Conservation (phyloP, 208 protist genomes). For the Lotmaria passim region DNA sequence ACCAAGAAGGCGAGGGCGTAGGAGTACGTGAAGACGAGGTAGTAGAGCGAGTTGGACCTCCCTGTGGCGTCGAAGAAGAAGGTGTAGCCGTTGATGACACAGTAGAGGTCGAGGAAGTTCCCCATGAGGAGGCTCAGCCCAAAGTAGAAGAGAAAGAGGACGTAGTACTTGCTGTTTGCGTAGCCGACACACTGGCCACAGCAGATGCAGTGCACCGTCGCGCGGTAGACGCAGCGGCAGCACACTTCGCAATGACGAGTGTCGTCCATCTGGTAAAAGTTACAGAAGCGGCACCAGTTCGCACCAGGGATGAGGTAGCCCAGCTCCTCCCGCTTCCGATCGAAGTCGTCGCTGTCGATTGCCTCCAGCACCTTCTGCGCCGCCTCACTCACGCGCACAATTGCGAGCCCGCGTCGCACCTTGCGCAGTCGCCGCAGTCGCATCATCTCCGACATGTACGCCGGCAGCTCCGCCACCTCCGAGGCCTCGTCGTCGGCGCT, state of each 20-base stretch:
- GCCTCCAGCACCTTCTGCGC: constrained; percentile 39
- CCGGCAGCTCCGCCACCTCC: constrained; percentile 26
- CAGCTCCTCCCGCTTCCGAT: constrained; percentile 51
- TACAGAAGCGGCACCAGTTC: constrained; percentile 63
- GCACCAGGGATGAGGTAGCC: constrained; percentile 53
- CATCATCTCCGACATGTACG: constrained; percentile 47
- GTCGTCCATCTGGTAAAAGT: constrained; percentile 71
- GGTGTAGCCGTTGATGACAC: constrained; percentile 29
- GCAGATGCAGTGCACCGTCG: constrained; percentile 86
- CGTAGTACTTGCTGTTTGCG: constrained; percentile 82
- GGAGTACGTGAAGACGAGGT: constrained; percentile 37
- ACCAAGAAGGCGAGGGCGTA: constrained; percentile 8
- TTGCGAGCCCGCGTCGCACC: constrained; percentile 35
- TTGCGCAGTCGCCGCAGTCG: constrained; percentile 45
- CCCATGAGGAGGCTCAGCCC: constrained; percentile 23
- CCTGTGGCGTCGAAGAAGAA: constrained; percentile 29
- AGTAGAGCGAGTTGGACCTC: constrained; percentile 29
- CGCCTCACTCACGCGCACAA: constrained; percentile 45
- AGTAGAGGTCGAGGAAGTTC: constrained; percentile 30
- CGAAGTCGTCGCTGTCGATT: constrained; percentile 34
- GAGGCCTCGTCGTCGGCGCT: constrained; percentile 13
- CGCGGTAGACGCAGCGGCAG: constrained; percentile 66
- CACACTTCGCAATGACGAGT: constrained; percentile 87
- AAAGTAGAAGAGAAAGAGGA: constrained; percentile 60
- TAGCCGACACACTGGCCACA: constrained; percentile 81